These are phyloP conservation scores for Colletotrichum sp. DNA, from an alignment of 2,329 filamentous ascomycete genomes.

Conservation along the genomic window DNA sequence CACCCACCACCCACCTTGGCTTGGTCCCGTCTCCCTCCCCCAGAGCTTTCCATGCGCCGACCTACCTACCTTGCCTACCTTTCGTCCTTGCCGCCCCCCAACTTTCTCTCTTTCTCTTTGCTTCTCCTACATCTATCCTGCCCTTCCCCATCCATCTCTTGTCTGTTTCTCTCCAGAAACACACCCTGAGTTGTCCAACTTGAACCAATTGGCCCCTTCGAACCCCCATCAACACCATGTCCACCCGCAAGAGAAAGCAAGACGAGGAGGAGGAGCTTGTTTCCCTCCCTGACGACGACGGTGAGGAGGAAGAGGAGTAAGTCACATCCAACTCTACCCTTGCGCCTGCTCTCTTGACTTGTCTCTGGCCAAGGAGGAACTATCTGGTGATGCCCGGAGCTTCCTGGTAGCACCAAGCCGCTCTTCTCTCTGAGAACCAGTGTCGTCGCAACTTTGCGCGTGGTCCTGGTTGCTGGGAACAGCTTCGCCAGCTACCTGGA, in stretches of 20 bases:
- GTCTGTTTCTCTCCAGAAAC: neutral
- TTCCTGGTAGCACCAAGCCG: neutral
- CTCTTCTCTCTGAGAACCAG: neutral
- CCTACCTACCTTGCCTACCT: slow-evolving; percentile 17
- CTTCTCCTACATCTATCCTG: slow-evolving; percentile 11
- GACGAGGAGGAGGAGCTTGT: slow-evolving; percentile 60
- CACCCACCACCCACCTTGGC: slow-evolving; percentile 16
- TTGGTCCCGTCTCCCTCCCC: slow-evolving; percentile 15
- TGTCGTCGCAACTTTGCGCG: neutral
- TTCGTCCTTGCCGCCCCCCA: slow-evolving; percentile 17
- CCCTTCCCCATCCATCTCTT: slow-evolving; percentile 2
- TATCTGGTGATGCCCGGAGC: neutral
- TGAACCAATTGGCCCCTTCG: slow-evolving; percentile 30
- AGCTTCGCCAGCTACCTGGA: neutral
- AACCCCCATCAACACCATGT: slow-evolving; percentile 39
- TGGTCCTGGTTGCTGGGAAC: neutral
- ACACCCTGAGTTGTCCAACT: neutral
- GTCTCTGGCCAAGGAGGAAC: too few relatives aligned
- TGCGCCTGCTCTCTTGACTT: neutral
- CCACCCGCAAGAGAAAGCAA: slow-evolving; percentile 60
- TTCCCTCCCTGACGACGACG: slow-evolving; percentile 56
- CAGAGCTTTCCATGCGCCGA: slow-evolving; percentile 20
- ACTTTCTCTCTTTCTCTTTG: slow-evolving; percentile 10
- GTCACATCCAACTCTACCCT: slow-evolving; percentile 24
- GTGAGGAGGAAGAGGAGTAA: slow-evolving; percentile 61